Evolutionary conservation across 1,139 yeast species (phyloP).

Genomic region (Arxiozyma bovina): DNA sequence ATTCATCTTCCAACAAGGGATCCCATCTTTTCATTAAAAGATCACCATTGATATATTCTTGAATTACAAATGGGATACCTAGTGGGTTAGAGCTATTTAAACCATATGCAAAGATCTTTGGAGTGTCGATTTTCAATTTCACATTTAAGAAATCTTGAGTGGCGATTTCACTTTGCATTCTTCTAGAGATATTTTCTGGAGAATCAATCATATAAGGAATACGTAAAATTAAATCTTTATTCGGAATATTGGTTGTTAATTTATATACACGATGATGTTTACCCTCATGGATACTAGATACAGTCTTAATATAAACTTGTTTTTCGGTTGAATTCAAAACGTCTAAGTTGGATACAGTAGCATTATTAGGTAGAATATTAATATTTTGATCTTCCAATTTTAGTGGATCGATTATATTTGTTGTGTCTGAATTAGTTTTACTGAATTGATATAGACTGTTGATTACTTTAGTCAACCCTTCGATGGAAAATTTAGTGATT

Average conservation of each 20-base stretch:
- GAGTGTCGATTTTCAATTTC: slow-evolving; percentile 46
- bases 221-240: slow-evolving; percentile 60
- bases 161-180: slow-evolving; percentile 85
- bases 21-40: slow-evolving; percentile 85
- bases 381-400: slow-evolving; percentile 36
- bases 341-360: slow-evolving; percentile 37
- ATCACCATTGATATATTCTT: slow-evolving; percentile 73
- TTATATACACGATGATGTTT: slow-evolving; percentile 84
- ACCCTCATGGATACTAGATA: slow-evolving; percentile 86
- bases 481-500: slow-evolving; percentile 73
- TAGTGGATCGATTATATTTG: slow-evolving; percentile 31
- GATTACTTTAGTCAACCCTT: slow-evolving; percentile 54
- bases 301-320: slow-evolving; percentile 49
- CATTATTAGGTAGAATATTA: slow-evolving; percentile 42
- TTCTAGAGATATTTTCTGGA: slow-evolving; percentile 51
- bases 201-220: slow-evolving; percentile 74
- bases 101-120: slow-evolving; percentile 69
- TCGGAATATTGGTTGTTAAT: slow-evolving; percentile 53
- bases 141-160: slow-evolving; percentile 70
- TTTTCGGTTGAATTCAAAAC: slow-evolving; percentile 34
- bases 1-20: slow-evolving; percentile 55
- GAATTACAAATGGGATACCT: slow-evolving; percentile 64
- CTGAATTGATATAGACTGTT: slow-evolving; percentile 35
- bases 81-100: slow-evolving; percentile 52
- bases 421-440: slow-evolving; percentile 23